Conservation (phyloP, 2,329 filamentous ascomycete species). For the Aspergillus sp. region DNA sequence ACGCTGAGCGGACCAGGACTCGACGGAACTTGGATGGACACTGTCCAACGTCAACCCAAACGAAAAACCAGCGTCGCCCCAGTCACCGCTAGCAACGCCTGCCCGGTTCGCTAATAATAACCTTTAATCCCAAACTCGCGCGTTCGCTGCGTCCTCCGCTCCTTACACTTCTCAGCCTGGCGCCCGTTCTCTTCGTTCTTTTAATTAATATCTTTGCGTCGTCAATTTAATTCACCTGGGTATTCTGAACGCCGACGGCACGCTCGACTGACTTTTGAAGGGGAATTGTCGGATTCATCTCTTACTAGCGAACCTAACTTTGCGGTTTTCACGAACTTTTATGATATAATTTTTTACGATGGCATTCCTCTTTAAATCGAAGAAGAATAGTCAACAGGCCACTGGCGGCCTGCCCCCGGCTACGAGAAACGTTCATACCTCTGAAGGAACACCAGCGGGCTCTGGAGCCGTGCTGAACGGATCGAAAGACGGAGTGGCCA, state of each 20-base stretch:
- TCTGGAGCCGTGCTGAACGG: conserved; percentile 51
- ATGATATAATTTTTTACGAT: conserved; percentile 51
- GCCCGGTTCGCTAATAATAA: conserved; percentile 9
- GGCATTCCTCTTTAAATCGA: conserved; percentile 82
- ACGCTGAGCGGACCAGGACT: conserved; percentile 13
- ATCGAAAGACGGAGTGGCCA: conserved; percentile 34
- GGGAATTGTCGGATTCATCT: conserved; percentile 12
- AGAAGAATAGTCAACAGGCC: conserved; percentile 64
- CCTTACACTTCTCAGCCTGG: conserved; percentile 14
- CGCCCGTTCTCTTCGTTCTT: conserved; percentile 14
- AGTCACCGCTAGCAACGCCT: conserved; percentile 1
- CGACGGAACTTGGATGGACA: conserved; percentile 10
- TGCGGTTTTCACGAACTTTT: conserved; percentile 32
- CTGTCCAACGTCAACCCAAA: not conserved
- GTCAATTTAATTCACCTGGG: conserved; percentile 1
- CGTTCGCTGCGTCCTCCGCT: conserved; percentile 7
- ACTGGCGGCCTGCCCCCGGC: conserved; percentile 51
- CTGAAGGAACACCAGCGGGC: conserved; percentile 49
- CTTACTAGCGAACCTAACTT: conserved; percentile 3
- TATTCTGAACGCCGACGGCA: not conserved
- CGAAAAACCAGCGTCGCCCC: conserved; percentile 6
- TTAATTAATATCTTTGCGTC: not conserved
- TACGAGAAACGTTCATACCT: conserved; percentile 56
- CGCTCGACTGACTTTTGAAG: not conserved
- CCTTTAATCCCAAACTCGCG: conserved; percentile 11